Percentiles rank a stretch among this genome's conserved stretches.
These are phyloP conservation scores for Plasmodium cynomolgi DNA, from an alignment of 169 alveolate genomes.

Conservation along the genomic window DNA sequence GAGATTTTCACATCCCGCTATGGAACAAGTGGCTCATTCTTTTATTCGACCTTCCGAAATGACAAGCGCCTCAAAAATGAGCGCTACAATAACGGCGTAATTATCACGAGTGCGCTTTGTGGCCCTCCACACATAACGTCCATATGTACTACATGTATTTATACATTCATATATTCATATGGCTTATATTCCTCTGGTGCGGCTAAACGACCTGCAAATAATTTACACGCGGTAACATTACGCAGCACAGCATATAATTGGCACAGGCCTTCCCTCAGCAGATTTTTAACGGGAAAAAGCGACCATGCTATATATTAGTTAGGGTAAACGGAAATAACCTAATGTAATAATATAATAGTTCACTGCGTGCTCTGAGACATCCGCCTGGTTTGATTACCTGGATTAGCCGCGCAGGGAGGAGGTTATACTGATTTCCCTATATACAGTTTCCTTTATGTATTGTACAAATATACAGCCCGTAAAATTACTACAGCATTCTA, in stretches of 20 bases:
- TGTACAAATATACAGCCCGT: not conserved
- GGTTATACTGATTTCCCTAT: not conserved
- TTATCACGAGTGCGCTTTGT: not conserved
- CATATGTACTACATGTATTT: not conserved
- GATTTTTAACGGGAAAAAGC: not conserved
- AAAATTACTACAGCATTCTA: not conserved
- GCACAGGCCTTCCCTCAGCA: not conserved
- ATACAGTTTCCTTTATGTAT: not conserved
- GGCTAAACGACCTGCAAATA: not conserved
- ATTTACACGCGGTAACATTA: not conserved
- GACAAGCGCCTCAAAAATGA: not conserved
- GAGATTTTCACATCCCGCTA: not conserved
- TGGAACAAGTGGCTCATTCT: not conserved
- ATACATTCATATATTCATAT: not conserved
- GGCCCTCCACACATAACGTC: not conserved
- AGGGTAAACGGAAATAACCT: not conserved
- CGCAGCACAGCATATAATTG: not conserved
- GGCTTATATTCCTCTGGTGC: not conserved
- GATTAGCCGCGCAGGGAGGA: not conserved
- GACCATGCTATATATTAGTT: not conserved
- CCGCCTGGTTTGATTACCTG: not conserved
- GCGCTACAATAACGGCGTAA: not conserved
- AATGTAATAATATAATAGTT: not conserved
- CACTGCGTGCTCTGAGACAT: not conserved
- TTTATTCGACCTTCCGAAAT: not conserved